Conservation (phyloP, 179 eudicot species). For the Silene noctiflora region DNA sequence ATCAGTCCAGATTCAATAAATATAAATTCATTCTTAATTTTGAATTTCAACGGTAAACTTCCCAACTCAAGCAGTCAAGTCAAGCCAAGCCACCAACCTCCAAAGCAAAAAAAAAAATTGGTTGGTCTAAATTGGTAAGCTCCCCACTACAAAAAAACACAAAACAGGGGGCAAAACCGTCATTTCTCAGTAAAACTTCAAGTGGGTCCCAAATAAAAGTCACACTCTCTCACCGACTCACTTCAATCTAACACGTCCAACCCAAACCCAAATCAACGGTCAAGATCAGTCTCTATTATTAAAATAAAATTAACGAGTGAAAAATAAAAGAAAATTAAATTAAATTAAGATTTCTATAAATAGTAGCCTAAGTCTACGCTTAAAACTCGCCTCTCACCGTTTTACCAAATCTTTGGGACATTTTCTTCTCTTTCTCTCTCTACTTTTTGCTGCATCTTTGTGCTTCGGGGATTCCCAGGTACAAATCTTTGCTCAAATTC, state of each 20-base stretch:
- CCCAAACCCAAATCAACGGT: constrained; percentile 18
- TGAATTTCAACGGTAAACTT: neutral
- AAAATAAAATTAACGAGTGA: neutral
- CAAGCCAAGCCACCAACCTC: constrained; percentile 8
- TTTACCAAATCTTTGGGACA: constrained; percentile 17
- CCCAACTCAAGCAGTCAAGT: neutral
- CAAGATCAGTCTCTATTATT: neutral
- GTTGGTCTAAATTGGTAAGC: neutral
- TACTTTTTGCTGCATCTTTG: constrained; percentile 1
- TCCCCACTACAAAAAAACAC: constrained; percentile 8
- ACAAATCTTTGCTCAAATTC: constrained; percentile 6
- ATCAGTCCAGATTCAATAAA: constrained; percentile 15
- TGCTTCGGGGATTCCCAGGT: constrained; percentile 24
- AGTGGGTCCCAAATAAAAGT: neutral
- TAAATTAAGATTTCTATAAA: constrained; percentile 19
- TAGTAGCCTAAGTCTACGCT: constrained; percentile 3
- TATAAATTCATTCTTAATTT: neutral
- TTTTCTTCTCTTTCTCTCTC: neutral
- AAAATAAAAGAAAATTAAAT: neutral
- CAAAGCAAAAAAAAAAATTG: neutral
- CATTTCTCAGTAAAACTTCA: neutral
- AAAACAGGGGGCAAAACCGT: constrained; percentile 5
- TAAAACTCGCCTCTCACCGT: constrained; percentile 26
- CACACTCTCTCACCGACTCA: constrained; percentile 35
- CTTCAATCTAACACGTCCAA: constrained; percentile 14